These are phyloP conservation scores for Babesia bigemina DNA, from an alignment of 169 alveolate species.

Conservation along the genomic window DNA sequence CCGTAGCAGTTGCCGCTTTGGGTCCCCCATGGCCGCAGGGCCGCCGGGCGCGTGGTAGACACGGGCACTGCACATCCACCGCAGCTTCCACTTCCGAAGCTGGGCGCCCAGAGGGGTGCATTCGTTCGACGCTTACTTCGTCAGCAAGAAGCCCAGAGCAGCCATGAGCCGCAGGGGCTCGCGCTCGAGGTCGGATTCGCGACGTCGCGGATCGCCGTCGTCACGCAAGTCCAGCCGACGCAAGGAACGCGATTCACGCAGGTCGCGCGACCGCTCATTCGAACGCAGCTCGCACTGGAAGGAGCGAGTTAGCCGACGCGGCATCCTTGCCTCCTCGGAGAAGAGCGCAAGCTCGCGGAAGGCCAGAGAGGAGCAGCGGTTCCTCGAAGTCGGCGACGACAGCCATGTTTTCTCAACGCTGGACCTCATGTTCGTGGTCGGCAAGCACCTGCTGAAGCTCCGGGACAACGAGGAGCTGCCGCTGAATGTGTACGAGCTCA, in stretches of 20 bases:
- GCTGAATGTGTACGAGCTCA: slow-evolving; percentile 16
- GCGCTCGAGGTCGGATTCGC: slow-evolving; percentile 12
- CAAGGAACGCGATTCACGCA: not conserved
- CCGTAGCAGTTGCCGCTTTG: not conserved
- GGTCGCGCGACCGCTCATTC: not conserved
- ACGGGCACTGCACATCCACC: slow-evolving; percentile 3
- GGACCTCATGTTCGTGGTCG: slow-evolving; percentile 22
- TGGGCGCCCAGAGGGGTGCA: not conserved
- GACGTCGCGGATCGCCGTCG: slow-evolving; percentile 6
- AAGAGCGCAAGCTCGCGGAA: not conserved
- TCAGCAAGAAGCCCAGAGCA: not conserved
- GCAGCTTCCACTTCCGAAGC: not conserved
- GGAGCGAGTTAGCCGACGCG: slow-evolving; percentile 13
- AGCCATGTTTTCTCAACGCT: slow-evolving; percentile 9
- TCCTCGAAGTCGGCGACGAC: not conserved
- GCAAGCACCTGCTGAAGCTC: slow-evolving; percentile 4
- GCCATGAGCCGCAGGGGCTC: slow-evolving; percentile 6
- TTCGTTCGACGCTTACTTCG: too few species aligned
- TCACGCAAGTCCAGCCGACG: slow-evolving; percentile 2
- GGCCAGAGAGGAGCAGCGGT: slow-evolving; percentile 9
- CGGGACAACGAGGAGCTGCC: slow-evolving; percentile 1
- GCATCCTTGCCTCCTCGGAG: not conserved
- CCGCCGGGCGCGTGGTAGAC: not conserved
- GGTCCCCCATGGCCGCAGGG: not conserved
- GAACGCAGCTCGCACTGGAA: slow-evolving; percentile 15